Evolutionary conservation across 2,329 filamentous ascomycete species (phyloP), one percentile per base, ranked within the genome.

Genomic region (Fusarium sp.): DNA sequence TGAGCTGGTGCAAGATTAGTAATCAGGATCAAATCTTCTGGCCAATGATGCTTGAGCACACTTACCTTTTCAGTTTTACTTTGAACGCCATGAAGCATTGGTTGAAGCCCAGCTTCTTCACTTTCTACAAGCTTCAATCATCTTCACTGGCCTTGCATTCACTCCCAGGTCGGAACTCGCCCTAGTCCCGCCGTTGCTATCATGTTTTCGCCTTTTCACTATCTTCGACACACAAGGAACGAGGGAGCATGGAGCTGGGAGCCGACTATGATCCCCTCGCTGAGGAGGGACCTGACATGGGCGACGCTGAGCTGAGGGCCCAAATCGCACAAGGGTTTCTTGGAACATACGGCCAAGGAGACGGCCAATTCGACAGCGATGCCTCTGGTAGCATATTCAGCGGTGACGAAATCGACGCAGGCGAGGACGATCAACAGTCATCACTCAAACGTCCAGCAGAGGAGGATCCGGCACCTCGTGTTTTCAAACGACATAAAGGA

Each of bases 401-500:
- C 3, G 69, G 66, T 45, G 73, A 65, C 65, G 70, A 76, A 20
- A 27, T 52, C 45, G 69, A 71, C 38, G 25, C 40, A 15, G 38
- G 52, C 8, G 64, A 68, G 6, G 58, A 70, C 3, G 71, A 69
- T 25, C 69, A 66, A 7, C 66, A 63, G 12, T n/a, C 43, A 54
- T 79, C 73, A 15, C 74, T 80, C 27, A 85, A 85, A 70, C 78
- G 80, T 15, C 73, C 74, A 8, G 79, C 79, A 0, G 71, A 79
- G 17, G 72, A 76, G 22, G 64, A 74, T 6, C 27, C 79, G 68
- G 15, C 62, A 30, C 61, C 65, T 30, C 78, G 76, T 8, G 84
- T 85, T 4, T 84, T 86, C 70, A 90, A 90, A 75, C 84, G 87
- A 35, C 81, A 80, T 56, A 86, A 80, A 65, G 82, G 83, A 6